Evolutionary conservation across 225 moss, liverwort and hornwort species (phyloP), one percentile per base, ranked within the genome.

Genomic region (Polytrichum formosum): DNA sequence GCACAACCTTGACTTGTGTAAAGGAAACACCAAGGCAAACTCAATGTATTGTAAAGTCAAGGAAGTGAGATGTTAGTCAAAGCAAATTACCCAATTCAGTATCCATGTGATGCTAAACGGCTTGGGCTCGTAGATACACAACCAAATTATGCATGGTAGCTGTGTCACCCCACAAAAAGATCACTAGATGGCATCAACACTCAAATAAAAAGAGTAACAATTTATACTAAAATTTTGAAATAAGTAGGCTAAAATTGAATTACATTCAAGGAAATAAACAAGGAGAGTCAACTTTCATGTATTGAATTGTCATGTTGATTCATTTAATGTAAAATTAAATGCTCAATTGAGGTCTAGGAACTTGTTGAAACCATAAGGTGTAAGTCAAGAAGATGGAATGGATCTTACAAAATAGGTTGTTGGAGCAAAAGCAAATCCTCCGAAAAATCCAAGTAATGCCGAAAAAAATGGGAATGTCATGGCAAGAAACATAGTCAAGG

Each of bases 361-460:
- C 46, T 46, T 46, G 46, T 13, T 46, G 37, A 37, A 37, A 37
- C 21, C 20, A 58, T 22, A 58, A 58, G n/a, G 5, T 22, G 58
- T 58, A 23, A 20, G 21, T 20, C 0, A 22, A 7, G 20, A 4
- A 58, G 7, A 58, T 20, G 58, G 58, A 58, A 58, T 66, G 10
- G 5, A 6, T 60, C 63, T 63, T 20, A 89, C 89, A 27, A 89
- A 89, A 60, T 87, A 89, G 0, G 89, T 86, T 0, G 89, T 89
- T 4, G 89, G 89, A 25, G 89, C 83, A 8, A 89, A 86, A 22
- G 89, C 89, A 0, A 89, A 87, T 7, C 89, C 89, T 0, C 89
- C 89, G 56, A 89, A 86, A 26, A 89, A 89, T 0, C 89, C 89
- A 0, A 89, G 73, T 28, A 89, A 61, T 25, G 83, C 79, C 4